Evolutionary conservation across 441 rosid genomes (phyloP).

Genomic region (Iberis amara): DNA sequence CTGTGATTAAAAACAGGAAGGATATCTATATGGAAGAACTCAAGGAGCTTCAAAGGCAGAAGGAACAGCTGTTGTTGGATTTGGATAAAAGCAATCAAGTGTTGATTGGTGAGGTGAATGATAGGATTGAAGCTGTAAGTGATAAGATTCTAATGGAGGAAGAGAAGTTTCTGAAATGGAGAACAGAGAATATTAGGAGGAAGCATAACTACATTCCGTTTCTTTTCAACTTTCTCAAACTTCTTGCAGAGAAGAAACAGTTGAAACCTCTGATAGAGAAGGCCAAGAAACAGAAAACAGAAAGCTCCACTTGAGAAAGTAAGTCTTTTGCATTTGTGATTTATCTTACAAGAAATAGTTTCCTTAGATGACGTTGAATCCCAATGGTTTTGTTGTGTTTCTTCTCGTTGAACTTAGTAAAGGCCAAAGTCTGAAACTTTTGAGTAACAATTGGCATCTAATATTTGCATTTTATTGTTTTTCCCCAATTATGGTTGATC

Average conservation of each 20-base stretch:
- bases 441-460: too few species aligned
- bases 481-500: too few species aligned
- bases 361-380: constrained; percentile 18
- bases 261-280: constrained; percentile 92
- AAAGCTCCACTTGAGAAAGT: constrained; percentile 32
- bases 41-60: constrained; percentile 76
- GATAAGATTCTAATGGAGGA: constrained; percentile 88
- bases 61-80: constrained; percentile 57
- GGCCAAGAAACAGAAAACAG: constrained; percentile 85
- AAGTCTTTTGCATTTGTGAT: constrained; percentile 14
- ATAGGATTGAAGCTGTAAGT: constrained; percentile 67
- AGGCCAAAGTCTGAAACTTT: too few species aligned
- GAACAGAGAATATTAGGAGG: constrained; percentile 82
- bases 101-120: constrained; percentile 63
- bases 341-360: constrained; percentile 15
- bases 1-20: constrained; percentile 80
- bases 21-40: constrained; percentile 76
- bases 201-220: constrained; percentile 96
- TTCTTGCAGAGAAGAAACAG: constrained; percentile 98
- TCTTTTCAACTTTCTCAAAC: constrained; percentile 86
- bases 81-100: constrained; percentile 43
- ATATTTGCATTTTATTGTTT: too few species aligned
- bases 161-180: constrained; percentile 93
- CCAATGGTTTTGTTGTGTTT: not conserved
- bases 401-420: too few species aligned